phyloP scores from a whole-genome alignment of 257 asterid species.

The Primulina huaijiensis region DNA sequence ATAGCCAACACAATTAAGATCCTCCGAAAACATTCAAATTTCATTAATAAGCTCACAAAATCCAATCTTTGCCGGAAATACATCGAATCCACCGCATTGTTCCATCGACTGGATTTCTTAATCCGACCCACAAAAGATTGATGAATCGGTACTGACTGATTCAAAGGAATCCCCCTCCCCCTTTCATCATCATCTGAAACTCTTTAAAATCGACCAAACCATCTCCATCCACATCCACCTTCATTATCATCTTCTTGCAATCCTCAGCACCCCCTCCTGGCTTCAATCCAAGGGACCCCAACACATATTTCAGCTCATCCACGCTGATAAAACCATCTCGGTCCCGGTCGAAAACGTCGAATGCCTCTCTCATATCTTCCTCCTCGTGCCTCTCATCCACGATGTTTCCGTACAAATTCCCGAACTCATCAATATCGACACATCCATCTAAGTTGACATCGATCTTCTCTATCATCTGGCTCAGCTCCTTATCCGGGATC shows the following conservation, averaged over 20 bases:
- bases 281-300: conserved; percentile 50
- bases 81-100: background rate
- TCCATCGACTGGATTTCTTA: background rate
- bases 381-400: conserved; percentile 55
- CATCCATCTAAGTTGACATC: conserved; percentile 54
- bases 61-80: background rate
- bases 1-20: background rate
- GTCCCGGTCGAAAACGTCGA: conserved; percentile 57
- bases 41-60: background rate
- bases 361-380: conserved; percentile 58
- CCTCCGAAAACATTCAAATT: background rate
- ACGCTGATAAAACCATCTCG: conserved; percentile 60
- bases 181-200: conserved; percentile 76
- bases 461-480: conserved; percentile 44
- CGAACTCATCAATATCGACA: conserved; percentile 57
- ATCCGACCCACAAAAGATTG: no score
- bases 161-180: conserved; percentile 42
- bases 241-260: conserved; percentile 58
- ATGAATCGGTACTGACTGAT: conserved; percentile 23
- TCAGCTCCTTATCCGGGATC: conserved; percentile 45
- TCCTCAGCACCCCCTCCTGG: conserved; percentile 55
- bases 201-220: conserved; percentile 54
- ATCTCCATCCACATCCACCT: conserved; percentile 60
- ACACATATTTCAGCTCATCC: conserved; percentile 52
- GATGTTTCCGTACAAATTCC: conserved; percentile 40